Base-by-base conservation (phyloP, 345 rosid genomes). In the Xanthoceras sorbifolium region DNA sequence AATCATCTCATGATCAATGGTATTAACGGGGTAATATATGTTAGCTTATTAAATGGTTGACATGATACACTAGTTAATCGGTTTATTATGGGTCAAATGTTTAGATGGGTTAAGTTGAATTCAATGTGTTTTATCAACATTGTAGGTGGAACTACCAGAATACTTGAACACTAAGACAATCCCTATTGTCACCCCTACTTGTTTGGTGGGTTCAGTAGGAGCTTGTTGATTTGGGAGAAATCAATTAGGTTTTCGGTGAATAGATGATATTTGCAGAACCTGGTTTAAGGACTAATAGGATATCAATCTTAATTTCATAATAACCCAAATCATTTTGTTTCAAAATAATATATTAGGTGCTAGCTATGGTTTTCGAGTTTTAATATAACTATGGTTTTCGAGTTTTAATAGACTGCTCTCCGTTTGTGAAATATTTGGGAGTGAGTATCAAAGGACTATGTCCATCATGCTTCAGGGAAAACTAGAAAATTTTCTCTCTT, bases 71-170 rank as follows among this genome's bases (percentile, higher is more conserved):
- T 15, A 29, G 66, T 63, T 63, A 29, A 29, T 15, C 3, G n/a
- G 4, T 5, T 29, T 32, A 14, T 12, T 63, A 28, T 26, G 20
- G 66, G 44, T 64, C 20, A 64, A 64, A 32, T 50, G 20, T 50
- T 50, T 50, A 50, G 55, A 63, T 61, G n/a, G 40, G 67, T 64
- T 7, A 32, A 64, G n/a, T 64, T 31, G 67, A 31, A 64, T 64
- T 64, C 3, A 31, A 17, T 22, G 9, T 17, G 32, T 64, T 32
- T 64, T 12, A 64, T 64, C 36, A 64, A 18, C 44, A 2, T 18
- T 15, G 26, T 9, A 64, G 2, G 3, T 6, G 14, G 67, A 28
- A 7, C 20, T 40, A 26, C 31, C 22, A n/a, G 28, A 42, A 44
- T 44, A 46, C 34, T 40, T 25, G 3, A 68, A 44, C 32, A 25